Evolutionary conservation across 2,329 filamentous ascomycete genomes (phyloP), one percentile per base, ranked within the genome.

Genomic region (Akanthomyces dipterigenus): DNA sequence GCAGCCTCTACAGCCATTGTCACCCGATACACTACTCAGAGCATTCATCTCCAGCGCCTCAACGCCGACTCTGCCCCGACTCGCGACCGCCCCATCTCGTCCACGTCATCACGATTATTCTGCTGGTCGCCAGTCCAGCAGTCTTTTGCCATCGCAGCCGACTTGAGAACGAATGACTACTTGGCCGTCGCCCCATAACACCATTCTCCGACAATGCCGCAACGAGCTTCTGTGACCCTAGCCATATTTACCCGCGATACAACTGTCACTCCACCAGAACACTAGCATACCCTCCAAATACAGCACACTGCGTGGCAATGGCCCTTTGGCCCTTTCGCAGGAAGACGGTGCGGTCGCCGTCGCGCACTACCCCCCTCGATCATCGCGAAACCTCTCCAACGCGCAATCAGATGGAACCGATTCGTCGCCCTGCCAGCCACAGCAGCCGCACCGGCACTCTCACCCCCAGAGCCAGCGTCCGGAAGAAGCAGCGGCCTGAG

Each of bases 311-410:
- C 28, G 16, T 38, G 22, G 59, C 50, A 60, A 66, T 66, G 65
- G 62, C 65, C 18, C 60, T 65, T 38, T 66, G 65, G 65, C 63
- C 62, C 14, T 64, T 65, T 56, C 65, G 65, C 40, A 86, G 88
- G 70, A 88, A 82, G 76, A 87, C 83, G 76, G 87, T 86, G 75
- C 87, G 87, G 75, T 85, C 75, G 85, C 80, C 75, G 79, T 74
- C 79, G 65, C 76, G 77, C 63, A 77, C 76, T 65, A 73, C 84
- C 73, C 82, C 80, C 63, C 82, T 82, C 68, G 74, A 80, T 69
- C 80, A 85, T 71, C 77, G 61, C 69, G 67, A 72, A 55, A 70
- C 66, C 63, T 74, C 73, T 66, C 43, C 51, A 31, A 26, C 60
- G 18, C 60, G 42, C 9, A 42, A 26, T 20, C 51, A 34, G 2